Evolutionary conservation across 1,284 basidiomycete genomes (phyloP), one percentile per base, ranked within the genome.

Genomic region (Chalciporus piperatoides): DNA sequence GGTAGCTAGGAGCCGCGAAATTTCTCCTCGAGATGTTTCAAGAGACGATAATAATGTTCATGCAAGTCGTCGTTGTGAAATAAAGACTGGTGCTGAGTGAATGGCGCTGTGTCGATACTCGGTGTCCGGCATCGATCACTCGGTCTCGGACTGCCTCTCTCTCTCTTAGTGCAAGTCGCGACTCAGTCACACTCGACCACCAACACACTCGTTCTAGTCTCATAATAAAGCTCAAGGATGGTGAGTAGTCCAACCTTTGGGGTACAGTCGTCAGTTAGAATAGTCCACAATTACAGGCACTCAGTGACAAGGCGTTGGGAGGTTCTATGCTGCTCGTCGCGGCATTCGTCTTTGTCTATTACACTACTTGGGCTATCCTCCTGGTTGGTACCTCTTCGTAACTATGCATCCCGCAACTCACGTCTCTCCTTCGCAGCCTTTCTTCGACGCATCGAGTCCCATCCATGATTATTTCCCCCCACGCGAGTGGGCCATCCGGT

Each of bases 331-430:
- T 97, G 63, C 72, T 89, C 57, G 76, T 80, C 55, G 89, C 92
- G 25, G 78, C 80, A 4, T 70, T 83, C 49, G 82, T 91, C 39
- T 96, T 96, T 71, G 71, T 79, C 17, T 97, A 97, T 68, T 97
- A 97, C 70, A 94, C 92, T 4, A 78, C 79, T 37, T 97, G 94
- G 93, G 86, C 92, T 7, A 75, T 97, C 43, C 72, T 97, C 36
- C 77, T 94, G 46, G 94, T 94, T 60, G 59, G 82, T 75, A 7
- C 32, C 23, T 30, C 35, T 41, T 51, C 19, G 45, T 33, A 5
- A 1, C 7, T 27, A 19, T 33, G 37, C 42, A 19, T 46, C 24
- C 40, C 15, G 4, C 43, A 3, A 41, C 46, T 48, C 46, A 46
- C 43, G 23, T 43, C 40, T 46, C 50, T 49, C 44, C 12, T 42